A percentile compares a stretch with the other conserved stretches of the same genome.
Conservation (phyloP, 2,329 filamentous ascomycete species). For the Emmonsiellopsis sp. region DNA sequence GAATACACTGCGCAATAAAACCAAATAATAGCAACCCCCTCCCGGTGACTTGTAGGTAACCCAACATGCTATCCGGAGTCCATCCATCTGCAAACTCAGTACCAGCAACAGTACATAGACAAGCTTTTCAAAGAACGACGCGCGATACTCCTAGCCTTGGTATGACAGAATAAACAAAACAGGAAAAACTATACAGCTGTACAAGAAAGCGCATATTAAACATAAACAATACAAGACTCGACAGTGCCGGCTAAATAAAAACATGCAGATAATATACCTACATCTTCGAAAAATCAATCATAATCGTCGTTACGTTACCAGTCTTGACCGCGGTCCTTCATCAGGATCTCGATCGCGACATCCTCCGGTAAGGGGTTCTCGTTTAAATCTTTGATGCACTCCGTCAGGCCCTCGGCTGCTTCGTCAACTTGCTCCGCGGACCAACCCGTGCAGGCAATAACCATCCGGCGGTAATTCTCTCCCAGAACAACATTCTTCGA, state of each 20-base stretch:
- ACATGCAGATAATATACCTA: background rate
- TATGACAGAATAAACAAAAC: background rate
- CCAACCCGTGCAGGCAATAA: constrained; percentile 75
- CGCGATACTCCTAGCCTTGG: background rate
- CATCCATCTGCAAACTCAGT: too few relatives aligned
- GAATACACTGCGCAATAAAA: too few relatives aligned
- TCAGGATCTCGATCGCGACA: constrained; percentile 35
- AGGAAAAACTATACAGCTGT: background rate
- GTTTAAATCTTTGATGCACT: constrained; percentile 69
- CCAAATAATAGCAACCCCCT: too few relatives aligned
- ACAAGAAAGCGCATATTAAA: background rate
- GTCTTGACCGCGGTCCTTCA: constrained; percentile 36
- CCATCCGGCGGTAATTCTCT: constrained; percentile 77
- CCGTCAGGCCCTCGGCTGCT: constrained; percentile 66
- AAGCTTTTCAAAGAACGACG: background rate
- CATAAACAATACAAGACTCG: background rate
- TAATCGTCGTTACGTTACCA: constrained; percentile 20
- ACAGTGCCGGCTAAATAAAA: background rate
- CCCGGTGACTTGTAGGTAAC: too few relatives aligned
- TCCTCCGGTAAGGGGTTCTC: constrained; percentile 46
- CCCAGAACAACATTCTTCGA: constrained; percentile 76
- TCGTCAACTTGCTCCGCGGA: constrained; percentile 70
- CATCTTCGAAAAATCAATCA: background rate
- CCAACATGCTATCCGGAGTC: too few relatives aligned
- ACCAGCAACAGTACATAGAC: too few relatives aligned